phyloP scores from a whole-genome alignment of 2,329 filamentous ascomycete species.

The Alternaria infectoria region DNA sequence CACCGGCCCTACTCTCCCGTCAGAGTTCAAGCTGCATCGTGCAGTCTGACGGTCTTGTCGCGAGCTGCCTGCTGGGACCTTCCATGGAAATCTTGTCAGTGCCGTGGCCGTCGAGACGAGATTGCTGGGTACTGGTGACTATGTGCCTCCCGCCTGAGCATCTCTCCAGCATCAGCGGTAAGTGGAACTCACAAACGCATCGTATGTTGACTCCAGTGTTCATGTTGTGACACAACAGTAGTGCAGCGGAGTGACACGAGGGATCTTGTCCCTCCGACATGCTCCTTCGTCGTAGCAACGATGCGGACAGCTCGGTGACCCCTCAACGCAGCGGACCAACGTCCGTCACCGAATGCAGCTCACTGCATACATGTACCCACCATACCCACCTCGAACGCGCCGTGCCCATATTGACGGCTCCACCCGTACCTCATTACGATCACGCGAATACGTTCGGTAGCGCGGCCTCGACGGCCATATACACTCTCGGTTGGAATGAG shows the following conservation, averaged over 20 bases:
- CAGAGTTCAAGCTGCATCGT: background rate
- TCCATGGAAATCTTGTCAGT: background rate
- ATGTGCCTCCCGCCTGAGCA: background rate
- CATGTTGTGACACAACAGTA: background rate
- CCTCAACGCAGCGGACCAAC: conserved; percentile 2
- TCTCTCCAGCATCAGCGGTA: conserved; percentile 4
- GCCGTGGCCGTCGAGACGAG: background rate
- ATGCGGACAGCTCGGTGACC: conserved; percentile 3
- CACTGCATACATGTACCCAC: conserved; percentile 8
- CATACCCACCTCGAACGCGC: conserved; percentile 3
- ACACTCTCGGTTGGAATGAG: background rate
- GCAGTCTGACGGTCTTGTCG: background rate
- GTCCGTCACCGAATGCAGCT: conserved; percentile 5
- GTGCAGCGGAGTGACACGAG: background rate
- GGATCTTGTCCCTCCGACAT: background rate
- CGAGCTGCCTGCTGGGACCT: background rate
- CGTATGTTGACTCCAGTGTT: background rate
- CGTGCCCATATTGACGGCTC: conserved; percentile 2
- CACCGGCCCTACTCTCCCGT: background rate
- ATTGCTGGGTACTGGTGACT: conserved; percentile 1
- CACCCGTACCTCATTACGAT: conserved; percentile 4
- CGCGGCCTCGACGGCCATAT: background rate
- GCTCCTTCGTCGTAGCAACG: conserved; percentile 2
- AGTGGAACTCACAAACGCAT: conserved; percentile 3
- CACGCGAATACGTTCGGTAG: background rate